A percentile compares a stretch with the other conserved stretches of the same genome.
phyloP scores from a whole-genome alignment of 2,329 filamentous ascomycete species.

The Microsporum ferrugineum region DNA sequence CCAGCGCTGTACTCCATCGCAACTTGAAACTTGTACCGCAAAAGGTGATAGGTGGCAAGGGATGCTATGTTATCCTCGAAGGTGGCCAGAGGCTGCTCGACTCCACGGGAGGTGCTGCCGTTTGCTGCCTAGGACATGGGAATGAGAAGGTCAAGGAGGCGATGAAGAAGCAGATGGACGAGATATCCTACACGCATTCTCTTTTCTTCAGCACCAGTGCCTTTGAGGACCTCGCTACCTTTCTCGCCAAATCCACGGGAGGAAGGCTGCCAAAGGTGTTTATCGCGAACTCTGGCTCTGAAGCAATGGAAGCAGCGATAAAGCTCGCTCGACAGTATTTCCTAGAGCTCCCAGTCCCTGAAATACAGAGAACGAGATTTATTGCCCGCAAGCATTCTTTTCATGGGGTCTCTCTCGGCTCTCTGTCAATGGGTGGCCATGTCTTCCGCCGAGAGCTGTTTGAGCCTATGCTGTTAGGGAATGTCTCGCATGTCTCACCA shows the following conservation, averaged over 20 bases:
- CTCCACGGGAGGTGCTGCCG: conserved; percentile 61
- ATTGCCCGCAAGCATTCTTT: conserved; percentile 57
- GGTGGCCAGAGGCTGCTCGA: conserved; percentile 56
- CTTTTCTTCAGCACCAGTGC: conserved; percentile 46
- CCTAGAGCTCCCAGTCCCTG: conserved; percentile 42
- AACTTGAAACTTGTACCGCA: conserved; percentile 38
- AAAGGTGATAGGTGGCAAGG: conserved; percentile 39
- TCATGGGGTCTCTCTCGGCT: conserved; percentile 59
- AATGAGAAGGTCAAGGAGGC: conserved; percentile 50
- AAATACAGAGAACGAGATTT: conserved; percentile 48
- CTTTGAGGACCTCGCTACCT: conserved; percentile 42
- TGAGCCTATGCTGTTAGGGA: conserved; percentile 46
- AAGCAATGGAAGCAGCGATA: conserved; percentile 57
- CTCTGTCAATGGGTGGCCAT: conserved; percentile 55
- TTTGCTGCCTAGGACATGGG: conserved; percentile 59
- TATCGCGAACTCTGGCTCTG: conserved; percentile 51
- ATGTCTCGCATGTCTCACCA: conserved; percentile 51
- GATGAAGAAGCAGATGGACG: conserved; percentile 47
- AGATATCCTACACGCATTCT: conserved; percentile 49
- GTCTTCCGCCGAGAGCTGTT: conserved; percentile 49
- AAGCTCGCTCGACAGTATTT: conserved; percentile 59
- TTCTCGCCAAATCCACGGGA: conserved; percentile 41
- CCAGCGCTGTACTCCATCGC: conserved; percentile 41
- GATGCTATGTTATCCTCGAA: conserved; percentile 42
- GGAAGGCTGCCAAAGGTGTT: conserved; percentile 45